Percentiles rank a stretch among this genome's conserved stretches.
Evolutionary conservation across 305 asterid genomes (phyloP).

Genomic region (Fraxinus greggii): DNA sequence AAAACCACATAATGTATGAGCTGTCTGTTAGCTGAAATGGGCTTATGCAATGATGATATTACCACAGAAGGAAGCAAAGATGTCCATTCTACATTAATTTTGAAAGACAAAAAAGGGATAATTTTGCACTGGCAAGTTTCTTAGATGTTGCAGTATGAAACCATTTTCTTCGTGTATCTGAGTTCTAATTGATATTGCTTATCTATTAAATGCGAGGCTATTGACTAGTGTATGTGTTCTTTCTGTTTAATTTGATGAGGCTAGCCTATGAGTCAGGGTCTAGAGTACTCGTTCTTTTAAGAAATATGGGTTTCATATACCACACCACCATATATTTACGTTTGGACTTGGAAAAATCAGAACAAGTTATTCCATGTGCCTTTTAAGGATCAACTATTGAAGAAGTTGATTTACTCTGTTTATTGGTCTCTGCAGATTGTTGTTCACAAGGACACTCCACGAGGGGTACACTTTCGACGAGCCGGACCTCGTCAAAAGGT

Average conservation of each 20-base stretch:
- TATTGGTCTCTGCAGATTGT: constrained; percentile 49
- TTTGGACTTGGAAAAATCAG: neutral
- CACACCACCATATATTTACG: neutral
- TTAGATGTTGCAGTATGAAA: neutral
- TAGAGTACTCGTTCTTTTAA: neutral
- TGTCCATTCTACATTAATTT: neutral
- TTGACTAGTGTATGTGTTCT: neutral
- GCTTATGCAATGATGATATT: neutral
- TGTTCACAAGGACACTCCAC: constrained; percentile 72
- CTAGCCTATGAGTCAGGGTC: neutral
- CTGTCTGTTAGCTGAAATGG: neutral
- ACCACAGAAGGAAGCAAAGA: neutral
- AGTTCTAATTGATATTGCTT: neutral
- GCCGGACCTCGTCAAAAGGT: constrained; percentile 97
- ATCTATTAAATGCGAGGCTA: neutral
- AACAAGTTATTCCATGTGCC: neutral
- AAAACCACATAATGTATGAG: neutral
- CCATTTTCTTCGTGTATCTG: neutral
- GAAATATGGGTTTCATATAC: neutral
- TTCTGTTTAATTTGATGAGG: neutral
- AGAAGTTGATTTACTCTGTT: constrained; percentile 10
- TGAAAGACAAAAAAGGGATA: neutral
- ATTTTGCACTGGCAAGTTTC: neutral
- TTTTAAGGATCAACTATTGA: constrained; percentile 8
- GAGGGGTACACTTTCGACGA: constrained; percentile 87